Percentiles rank a stretch among this genome's conserved stretches.
Evolutionary conservation across 2,329 filamentous ascomycete genomes (phyloP).

Genomic region (Talaromyces sp.): DNA sequence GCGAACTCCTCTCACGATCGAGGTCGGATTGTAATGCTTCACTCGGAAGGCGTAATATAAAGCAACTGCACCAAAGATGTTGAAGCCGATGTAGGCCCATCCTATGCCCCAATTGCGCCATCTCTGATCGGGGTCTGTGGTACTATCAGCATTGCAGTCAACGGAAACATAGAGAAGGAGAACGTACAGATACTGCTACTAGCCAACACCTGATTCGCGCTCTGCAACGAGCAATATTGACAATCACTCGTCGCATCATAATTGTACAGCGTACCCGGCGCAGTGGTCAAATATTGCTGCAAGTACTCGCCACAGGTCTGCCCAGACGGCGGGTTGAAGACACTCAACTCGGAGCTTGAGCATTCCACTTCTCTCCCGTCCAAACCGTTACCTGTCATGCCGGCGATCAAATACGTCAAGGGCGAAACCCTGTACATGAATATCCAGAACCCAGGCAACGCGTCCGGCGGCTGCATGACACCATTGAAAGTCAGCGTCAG

Average conservation of each 20-base stretch:
- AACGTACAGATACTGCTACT: constrained; percentile 41
- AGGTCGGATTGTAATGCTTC: constrained; percentile 18
- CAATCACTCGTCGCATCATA: constrained; percentile 49
- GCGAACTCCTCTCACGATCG: constrained; percentile 12
- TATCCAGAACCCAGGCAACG: constrained; percentile 68
- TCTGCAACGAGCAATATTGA: constrained; percentile 43
- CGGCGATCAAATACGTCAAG: constrained; percentile 57
- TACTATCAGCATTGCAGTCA: neutral
- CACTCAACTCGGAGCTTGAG: constrained; percentile 18
- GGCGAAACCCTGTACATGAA: constrained; percentile 70
- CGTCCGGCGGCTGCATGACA: constrained; percentile 57
- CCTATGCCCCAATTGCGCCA: constrained; percentile 68
- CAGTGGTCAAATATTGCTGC: constrained; percentile 43
- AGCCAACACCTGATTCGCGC: constrained; percentile 42
- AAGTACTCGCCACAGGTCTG: constrained; percentile 61
- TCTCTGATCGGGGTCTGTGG: constrained; percentile 50
- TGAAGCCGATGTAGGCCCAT: constrained; percentile 58
- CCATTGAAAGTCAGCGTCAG: constrained; percentile 57
- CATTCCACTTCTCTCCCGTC: constrained; percentile 9
- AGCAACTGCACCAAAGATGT: constrained; percentile 52
- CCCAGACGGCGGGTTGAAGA: constrained; percentile 60
- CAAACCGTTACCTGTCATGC: constrained; percentile 27
- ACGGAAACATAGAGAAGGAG: neutral
- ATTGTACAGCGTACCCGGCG: constrained; percentile 50
- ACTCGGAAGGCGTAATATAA: constrained; percentile 18